phyloP scores from a whole-genome alignment of 805 yeast species.

The Vanderwaltozyma verrucispora region DNA sequence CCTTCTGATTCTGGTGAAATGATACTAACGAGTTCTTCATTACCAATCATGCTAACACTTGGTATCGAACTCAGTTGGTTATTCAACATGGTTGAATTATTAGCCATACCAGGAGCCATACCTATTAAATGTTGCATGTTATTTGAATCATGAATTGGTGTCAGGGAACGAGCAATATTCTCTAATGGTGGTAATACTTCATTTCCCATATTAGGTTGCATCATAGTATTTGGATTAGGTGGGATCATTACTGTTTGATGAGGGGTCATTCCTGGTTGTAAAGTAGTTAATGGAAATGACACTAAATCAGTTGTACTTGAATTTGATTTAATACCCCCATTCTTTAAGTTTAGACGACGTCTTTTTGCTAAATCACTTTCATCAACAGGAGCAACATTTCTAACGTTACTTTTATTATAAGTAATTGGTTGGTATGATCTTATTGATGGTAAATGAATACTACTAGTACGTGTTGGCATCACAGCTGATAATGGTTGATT shows the following conservation, averaged over 20 bases:
- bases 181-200: slow-evolving; percentile 1
- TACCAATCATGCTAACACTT: not conserved
- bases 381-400: slow-evolving; percentile 13
- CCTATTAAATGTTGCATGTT: not conserved
- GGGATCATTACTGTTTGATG: not conserved
- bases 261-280: not conserved
- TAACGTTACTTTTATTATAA: slow-evolving; percentile 23
- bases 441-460: slow-evolving; percentile 20
- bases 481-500: no score
- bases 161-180: not conserved
- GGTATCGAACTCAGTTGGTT: not conserved
- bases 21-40: slow-evolving; percentile 1
- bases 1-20: slow-evolving; percentile 17
- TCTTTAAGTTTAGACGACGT: slow-evolving; percentile 6
- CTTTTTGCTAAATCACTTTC: slow-evolving; percentile 14
- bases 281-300: not conserved
- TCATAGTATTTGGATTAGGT: not conserved
- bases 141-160: not conserved
- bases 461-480: not conserved
- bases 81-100: not conserved
- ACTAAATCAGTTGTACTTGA: not conserved
- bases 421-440: slow-evolving; percentile 28
- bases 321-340: not conserved
- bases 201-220: not conserved
- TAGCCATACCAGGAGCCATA: not conserved